phyloP scores from a whole-genome alignment of 495 filamentous ascomycete genomes.

The Neurospora sp. region DNA sequence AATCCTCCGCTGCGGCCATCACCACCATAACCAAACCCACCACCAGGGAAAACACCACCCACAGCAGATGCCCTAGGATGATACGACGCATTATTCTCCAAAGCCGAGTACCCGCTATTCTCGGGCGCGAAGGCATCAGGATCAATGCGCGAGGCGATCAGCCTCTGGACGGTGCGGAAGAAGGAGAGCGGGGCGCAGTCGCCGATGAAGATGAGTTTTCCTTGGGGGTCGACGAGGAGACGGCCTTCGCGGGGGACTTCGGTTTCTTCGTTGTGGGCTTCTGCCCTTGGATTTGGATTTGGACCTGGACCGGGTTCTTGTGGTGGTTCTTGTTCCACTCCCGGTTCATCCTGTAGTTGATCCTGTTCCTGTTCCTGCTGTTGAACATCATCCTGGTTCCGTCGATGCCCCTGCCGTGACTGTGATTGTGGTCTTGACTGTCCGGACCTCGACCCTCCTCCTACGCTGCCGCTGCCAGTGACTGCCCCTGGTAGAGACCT shows the following conservation, averaged over 20 bases:
- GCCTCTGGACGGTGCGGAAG: slow-evolving; percentile 55
- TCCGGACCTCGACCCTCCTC: neutral
- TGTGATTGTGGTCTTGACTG: neutral
- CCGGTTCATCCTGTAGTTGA: no score
- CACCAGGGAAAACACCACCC: neutral
- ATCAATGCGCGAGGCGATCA: slow-evolving; percentile 54
- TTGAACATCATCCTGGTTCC: neutral
- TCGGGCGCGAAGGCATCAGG: slow-evolving; percentile 54
- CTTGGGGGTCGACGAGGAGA: slow-evolving; percentile 46
- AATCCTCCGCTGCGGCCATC: neutral
- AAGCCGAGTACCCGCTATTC: slow-evolving; percentile 52
- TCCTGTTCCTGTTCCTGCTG: neutral
- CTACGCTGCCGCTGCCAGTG: neutral
- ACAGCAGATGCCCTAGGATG: neutral
- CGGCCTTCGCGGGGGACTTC: slow-evolving; percentile 40
- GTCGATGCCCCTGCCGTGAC: neutral
- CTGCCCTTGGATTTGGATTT: neutral
- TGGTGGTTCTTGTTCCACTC: no score
- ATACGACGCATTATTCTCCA: slow-evolving; percentile 36
- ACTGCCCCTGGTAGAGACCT: neutral
- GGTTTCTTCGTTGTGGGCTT: slow-evolving; percentile 20
- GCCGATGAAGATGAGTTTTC: slow-evolving; percentile 55
- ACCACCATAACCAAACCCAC: neutral
- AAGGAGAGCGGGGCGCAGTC: slow-evolving; percentile 61
- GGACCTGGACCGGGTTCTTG: no score